Percentiles rank a stretch among this genome's conserved stretches.
Evolutionary conservation across 352 stramenopile genomes (phyloP).

Genomic region (Pythium insidiosum): DNA sequence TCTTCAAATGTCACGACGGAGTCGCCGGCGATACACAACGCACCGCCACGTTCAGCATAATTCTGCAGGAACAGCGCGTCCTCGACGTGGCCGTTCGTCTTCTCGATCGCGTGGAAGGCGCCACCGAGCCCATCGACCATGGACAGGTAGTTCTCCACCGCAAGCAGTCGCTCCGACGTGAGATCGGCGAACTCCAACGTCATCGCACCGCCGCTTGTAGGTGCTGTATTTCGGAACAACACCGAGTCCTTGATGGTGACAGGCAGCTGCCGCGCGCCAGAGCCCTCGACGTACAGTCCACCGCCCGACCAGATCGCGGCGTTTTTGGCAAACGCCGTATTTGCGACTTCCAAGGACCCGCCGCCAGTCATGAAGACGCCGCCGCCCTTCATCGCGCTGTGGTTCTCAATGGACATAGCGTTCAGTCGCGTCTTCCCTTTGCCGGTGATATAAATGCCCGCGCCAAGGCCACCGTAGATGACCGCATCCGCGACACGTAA

Average conservation of each 20-base stretch:
- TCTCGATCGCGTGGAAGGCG: background rate
- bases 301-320: background rate
- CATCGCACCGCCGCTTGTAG: background rate
- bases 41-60: constrained; percentile 4
- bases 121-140: constrained; percentile 1
- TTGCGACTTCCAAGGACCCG: constrained; percentile 1
- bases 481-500: constrained; percentile 1
- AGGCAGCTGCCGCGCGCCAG: background rate
- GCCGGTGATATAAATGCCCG: constrained; percentile 9
- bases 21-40: background rate
- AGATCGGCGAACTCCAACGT: background rate
- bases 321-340: constrained; percentile 1
- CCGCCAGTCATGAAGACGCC: constrained; percentile 10
- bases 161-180: background rate
- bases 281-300: background rate
- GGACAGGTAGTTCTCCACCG: constrained; percentile 9
- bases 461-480: constrained; percentile 4
- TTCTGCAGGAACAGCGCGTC: constrained; percentile 13
- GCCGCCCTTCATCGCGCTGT: constrained; percentile 1
- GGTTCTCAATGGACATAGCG: constrained; percentile 1
- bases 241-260: background rate
- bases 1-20: background rate
- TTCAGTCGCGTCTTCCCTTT: constrained; percentile 1
- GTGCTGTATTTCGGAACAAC: constrained; percentile 9
- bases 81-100: background rate